These are phyloP conservation scores for Naganishia sp. DNA, from an alignment of 1,284 basidiomycete genomes.

Conservation along the genomic window DNA sequence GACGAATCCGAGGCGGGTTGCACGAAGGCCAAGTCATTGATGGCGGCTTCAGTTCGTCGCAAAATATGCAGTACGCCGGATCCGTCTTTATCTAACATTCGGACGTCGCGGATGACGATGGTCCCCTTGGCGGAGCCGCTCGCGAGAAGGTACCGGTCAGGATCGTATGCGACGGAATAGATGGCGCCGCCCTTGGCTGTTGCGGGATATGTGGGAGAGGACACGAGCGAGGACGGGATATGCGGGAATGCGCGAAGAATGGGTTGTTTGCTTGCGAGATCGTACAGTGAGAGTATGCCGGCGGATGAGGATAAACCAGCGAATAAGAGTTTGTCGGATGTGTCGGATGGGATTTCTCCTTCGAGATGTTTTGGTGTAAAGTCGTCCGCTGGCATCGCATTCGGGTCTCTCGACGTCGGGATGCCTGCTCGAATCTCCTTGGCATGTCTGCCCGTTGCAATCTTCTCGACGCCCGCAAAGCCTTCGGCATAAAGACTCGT, in stretches of 20 bases:
- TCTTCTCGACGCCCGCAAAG: conserved; percentile 38
- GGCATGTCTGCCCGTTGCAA: conserved; percentile 43
- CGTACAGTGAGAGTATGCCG: conserved; percentile 63
- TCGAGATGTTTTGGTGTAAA: conserved; percentile 32
- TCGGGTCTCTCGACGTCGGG: conserved; percentile 1
- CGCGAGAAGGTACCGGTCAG: conserved; percentile 58
- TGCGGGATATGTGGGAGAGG: conserved; percentile 30
- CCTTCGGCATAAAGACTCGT: conserved; percentile 46
- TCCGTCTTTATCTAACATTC: conserved; percentile 41
- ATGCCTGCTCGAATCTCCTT: conserved; percentile 26
- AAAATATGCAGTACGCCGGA: conserved; percentile 56
- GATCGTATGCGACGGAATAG: conserved; percentile 60
- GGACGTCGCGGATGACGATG: conserved; percentile 62
- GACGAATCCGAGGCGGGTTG: conserved; percentile 30
- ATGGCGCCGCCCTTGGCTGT: conserved; percentile 52
- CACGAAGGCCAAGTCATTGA: conserved; percentile 60
- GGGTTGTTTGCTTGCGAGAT: conserved; percentile 60
- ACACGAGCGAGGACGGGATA: conserved; percentile 37
- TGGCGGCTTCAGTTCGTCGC: conserved; percentile 60
- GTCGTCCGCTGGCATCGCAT: neutral
- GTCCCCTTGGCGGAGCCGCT: conserved; percentile 67
- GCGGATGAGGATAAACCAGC: conserved; percentile 62
- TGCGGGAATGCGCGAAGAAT: conserved; percentile 54
- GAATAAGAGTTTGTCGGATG: conserved; percentile 59
- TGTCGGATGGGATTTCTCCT: conserved; percentile 53